Base-by-base conservation (phyloP, 116 monocot species). In the Posidonia oceanica region DNA sequence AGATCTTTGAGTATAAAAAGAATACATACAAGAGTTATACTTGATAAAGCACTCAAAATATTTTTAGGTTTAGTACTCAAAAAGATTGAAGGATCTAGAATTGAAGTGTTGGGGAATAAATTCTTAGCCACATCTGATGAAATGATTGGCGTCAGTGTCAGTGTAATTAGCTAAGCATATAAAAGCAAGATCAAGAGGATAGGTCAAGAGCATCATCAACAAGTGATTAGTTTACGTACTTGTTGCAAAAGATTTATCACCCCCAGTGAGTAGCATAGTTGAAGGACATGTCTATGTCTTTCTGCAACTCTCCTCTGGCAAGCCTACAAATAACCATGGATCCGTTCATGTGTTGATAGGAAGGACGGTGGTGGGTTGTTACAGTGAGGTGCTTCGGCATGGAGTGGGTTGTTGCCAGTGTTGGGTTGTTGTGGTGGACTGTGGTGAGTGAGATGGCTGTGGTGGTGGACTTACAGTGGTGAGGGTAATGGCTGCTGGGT, bases 21-120 rank as follows among this genome's bases (percentile, higher is more conserved):
- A 41, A 16, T n/a, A 64, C 83, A 74, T 57, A 88, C 92, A 54
- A 76, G 64, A 10, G 70, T 60, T 12, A 80, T 40, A 51, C 44
- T 64, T 23, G 83, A 71, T 14, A 89, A 42, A 36, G 10, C 59
- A 11, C 66, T 44, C 13, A 83, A 77, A 62, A 71, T 64, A 74
- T 82, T 54, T n/a, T 75, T 59, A 52, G n/a, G 22, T 41, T 81
- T 78, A 59, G 58, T 13, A 16, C 39, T 37, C 16, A 76, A 53
- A 16, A 41, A 20, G 5, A 40, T 44, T 14, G 76, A 61, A 52
- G 36, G 22, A 39, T 81, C 75, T 51, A 55, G 13, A 16, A 51
- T 59, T 18, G 78, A 58, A 70, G 53, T 13, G 18, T 18, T 55
- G 10, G 23, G 54, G 65, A 89, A 84, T 39, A 84, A 76, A 37